Evolutionary conservation across 2,329 filamentous ascomycete genomes (phyloP).

Genomic region (Clonostachys sp.): DNA sequence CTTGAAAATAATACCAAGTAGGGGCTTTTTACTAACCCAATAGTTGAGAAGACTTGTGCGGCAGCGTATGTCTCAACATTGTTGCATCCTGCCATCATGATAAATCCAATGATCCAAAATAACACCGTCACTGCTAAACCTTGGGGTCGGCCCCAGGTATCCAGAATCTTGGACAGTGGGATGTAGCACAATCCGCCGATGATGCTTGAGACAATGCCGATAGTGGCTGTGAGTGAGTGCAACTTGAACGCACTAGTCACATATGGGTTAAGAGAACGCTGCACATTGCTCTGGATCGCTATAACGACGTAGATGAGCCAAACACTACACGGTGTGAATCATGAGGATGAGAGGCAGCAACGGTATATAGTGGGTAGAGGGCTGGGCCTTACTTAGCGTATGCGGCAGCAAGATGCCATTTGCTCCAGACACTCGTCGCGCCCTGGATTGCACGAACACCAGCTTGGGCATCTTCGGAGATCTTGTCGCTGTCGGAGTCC

Average conservation of each 20-base stretch:
- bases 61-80: slow-evolving; percentile 59
- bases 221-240: slow-evolving; percentile 48
- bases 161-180: slow-evolving; percentile 60
- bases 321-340: slow-evolving; percentile 5
- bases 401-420: slow-evolving; percentile 35
- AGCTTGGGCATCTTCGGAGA: slow-evolving; percentile 23
- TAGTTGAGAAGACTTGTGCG: slow-evolving; percentile 61
- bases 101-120: slow-evolving; percentile 36
- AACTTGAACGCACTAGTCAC: slow-evolving; percentile 40
- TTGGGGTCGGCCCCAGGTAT: slow-evolving; percentile 63
- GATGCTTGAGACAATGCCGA: slow-evolving; percentile 48
- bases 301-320: slow-evolving; percentile 13
- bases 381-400: slow-evolving; percentile 35
- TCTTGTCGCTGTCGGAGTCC: slow-evolving; percentile 19
- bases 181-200: slow-evolving; percentile 56
- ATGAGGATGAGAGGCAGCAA: slow-evolving; percentile 5
- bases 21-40: slow-evolving; percentile 33
- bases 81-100: slow-evolving; percentile 62
- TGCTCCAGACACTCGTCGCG: slow-evolving; percentile 28
- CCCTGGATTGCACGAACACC: slow-evolving; percentile 46
- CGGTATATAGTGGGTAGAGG: slow-evolving; percentile 13
- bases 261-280: slow-evolving; percentile 32
- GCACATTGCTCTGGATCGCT: slow-evolving; percentile 12
- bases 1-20: too few relatives aligned
- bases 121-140: slow-evolving; percentile 49